Conservation (phyloP, 768 basidiomycete genomes). For the Strobilomyces echinocephalus region DNA sequence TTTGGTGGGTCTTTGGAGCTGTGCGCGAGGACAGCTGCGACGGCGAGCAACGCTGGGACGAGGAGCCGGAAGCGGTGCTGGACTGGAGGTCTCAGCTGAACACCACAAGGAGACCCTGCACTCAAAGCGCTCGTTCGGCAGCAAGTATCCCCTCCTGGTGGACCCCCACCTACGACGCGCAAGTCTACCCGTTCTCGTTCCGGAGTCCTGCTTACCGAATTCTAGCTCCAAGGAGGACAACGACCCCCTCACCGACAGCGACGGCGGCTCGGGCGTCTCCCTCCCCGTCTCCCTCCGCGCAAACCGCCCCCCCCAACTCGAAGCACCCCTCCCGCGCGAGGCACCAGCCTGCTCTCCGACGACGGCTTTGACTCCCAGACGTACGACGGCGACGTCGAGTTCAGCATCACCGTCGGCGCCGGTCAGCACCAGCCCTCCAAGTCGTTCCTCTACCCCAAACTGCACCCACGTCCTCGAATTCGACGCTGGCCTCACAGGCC, state of each 20-base stretch:
- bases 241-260: conserved; percentile 80
- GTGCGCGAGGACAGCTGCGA: conserved; percentile 5
- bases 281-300: conserved; percentile 31
- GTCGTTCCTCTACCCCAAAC: conserved; percentile 23
- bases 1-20: conserved; percentile 12
- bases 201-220: conserved; percentile 13
- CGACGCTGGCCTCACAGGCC: conserved; percentile 46
- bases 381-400: conserved; percentile 88
- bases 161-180: conserved; percentile 77
- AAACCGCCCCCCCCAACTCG: conserved; percentile 24
- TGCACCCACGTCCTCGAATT: conserved; percentile 46
- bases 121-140: conserved; percentile 65
- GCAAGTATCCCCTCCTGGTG: conserved; percentile 54
- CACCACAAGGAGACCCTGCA: conserved; percentile 34
- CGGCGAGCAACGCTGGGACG: conserved; percentile 4
- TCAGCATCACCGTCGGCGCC: conserved; percentile 57
- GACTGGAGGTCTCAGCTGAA: conserved; percentile 22
- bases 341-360: conserved; percentile 63
- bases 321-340: conserved; percentile 29
- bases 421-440: conserved; percentile 36
- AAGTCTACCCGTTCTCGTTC: conserved; percentile 21
- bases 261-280: conserved; percentile 52
- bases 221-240: conserved; percentile 82
- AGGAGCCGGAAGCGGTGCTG: not conserved
- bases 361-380: conserved; percentile 81